Evolutionary conservation across 179 eudicot genomes (phyloP).

Genomic region (Nepenthes alata): DNA sequence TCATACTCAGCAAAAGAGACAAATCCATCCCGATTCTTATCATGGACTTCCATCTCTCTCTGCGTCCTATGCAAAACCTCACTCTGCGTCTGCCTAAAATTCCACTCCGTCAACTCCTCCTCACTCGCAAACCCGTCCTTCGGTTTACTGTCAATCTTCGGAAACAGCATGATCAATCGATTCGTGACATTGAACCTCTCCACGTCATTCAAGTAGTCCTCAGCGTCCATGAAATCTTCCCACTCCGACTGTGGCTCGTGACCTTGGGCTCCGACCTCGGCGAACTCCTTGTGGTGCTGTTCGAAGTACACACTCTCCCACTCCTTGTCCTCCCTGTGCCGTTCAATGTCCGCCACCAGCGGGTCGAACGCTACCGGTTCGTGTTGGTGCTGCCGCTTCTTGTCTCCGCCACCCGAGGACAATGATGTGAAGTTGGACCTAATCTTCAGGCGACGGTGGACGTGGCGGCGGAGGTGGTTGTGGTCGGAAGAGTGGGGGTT

Average conservation of each 20-base stretch:
- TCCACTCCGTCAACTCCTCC: constrained; percentile 58
- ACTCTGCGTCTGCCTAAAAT: constrained; percentile 31
- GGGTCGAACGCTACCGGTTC: constrained; percentile 61
- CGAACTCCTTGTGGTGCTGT: constrained; percentile 28
- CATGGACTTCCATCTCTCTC: constrained; percentile 77
- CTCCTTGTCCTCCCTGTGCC: constrained; percentile 41
- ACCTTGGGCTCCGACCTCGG: constrained; percentile 1
- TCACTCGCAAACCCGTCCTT: constrained; percentile 46
- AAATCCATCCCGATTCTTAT: constrained; percentile 64
- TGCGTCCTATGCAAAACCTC: constrained; percentile 55
- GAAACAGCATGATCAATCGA: constrained; percentile 47
- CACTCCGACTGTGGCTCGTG: constrained; percentile 56
- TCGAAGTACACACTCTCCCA: constrained; percentile 54
- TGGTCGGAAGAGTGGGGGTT: constrained; percentile 25
- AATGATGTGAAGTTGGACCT: constrained; percentile 40
- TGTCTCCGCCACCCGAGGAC: background rate
- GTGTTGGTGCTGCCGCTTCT: constrained; percentile 11
- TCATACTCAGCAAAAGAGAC: constrained; percentile 62
- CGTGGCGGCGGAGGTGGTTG: constrained; percentile 18
- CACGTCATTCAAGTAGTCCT: constrained; percentile 71
- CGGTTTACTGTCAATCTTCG: constrained; percentile 59
- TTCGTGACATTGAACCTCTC: constrained; percentile 64
- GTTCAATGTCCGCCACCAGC: constrained; percentile 52
- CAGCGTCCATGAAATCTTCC: constrained; percentile 69
- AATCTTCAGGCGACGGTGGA: constrained; percentile 33